phyloP scores from a whole-genome alignment of 768 basidiomycete species.

The Thelephora aurantiotincta region DNA sequence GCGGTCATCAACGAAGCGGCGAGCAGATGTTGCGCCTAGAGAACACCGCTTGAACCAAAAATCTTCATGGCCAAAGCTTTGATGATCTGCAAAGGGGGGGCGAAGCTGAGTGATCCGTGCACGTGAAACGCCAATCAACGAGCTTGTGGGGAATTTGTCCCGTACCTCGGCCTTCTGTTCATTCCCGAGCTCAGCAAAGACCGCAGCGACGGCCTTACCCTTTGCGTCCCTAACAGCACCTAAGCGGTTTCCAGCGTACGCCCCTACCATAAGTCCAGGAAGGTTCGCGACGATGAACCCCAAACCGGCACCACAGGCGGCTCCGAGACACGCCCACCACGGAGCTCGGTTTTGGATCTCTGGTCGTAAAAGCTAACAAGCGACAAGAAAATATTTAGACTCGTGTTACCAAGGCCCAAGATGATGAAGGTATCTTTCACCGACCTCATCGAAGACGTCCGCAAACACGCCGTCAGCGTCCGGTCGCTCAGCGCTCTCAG shows the following conservation, averaged over 20 bases:
- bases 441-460: constrained; percentile 84
- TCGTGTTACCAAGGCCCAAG: not conserved
- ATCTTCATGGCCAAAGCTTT: not conserved
- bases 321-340: constrained; percentile 66
- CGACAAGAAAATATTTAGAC: not conserved
- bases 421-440: constrained; percentile 7
- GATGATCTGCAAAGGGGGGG: not conserved
- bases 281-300: constrained; percentile 52
- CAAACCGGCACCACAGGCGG: constrained; percentile 50
- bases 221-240: constrained; percentile 91
- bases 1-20: not conserved
- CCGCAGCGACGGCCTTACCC: constrained; percentile 82
- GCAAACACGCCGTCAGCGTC: constrained; percentile 75
- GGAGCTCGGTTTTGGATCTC: constrained; percentile 61
- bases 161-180: constrained; percentile 79
- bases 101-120: not conserved
- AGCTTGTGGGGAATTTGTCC: not conserved
- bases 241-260: constrained; percentile 77
- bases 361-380: constrained; percentile 52
- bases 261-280: constrained; percentile 78
- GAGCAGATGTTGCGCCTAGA: not conserved
- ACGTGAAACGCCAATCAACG: not conserved
- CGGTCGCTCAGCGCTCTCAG: constrained; percentile 30
- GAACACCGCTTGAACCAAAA: not conserved
- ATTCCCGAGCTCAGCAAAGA: constrained; percentile 65